Evolutionary conservation across 2,329 filamentous ascomycete species (phyloP).

Genomic region (Fonsecaea multimorphosa): DNA sequence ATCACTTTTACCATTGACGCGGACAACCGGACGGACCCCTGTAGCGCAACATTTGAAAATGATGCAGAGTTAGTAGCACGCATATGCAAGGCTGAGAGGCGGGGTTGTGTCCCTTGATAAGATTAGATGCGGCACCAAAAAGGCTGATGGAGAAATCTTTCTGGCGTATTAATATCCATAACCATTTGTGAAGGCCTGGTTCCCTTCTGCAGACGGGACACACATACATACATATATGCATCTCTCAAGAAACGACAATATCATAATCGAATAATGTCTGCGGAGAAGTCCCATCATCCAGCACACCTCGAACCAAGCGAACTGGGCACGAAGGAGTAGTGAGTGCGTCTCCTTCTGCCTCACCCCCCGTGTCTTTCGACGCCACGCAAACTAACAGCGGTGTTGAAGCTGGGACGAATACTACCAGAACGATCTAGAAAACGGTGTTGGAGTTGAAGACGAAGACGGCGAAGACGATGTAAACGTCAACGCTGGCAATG

Average conservation of each 20-base stretch:
- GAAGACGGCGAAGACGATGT: slow-evolving; percentile 69
- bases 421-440: slow-evolving; percentile 51
- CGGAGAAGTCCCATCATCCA: slow-evolving; percentile 50
- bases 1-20: no score
- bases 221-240: no score
- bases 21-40: no score
- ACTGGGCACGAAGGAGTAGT: slow-evolving; percentile 93
- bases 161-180: no score
- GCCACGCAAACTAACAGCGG: no score
- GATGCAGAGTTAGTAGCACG: neutral
- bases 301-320: slow-evolving; percentile 74
- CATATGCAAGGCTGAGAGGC: neutral
- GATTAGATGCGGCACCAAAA: slow-evolving; percentile 2
- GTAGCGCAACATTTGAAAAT: no score
- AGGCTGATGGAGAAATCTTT: no score
- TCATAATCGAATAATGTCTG: neutral
- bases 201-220: neutral
- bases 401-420: slow-evolving; percentile 69
- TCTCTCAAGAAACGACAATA: neutral
- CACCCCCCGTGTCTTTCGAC: no score
- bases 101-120: neutral
- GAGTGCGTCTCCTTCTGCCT: slow-evolving; percentile 46
- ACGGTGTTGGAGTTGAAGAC: slow-evolving; percentile 49
- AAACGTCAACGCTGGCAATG: slow-evolving; percentile 41
- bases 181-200: neutral